Evolutionary conservation across 106 monocot genomes (phyloP).

Genomic region (Phalaenopsis aphrodite): DNA sequence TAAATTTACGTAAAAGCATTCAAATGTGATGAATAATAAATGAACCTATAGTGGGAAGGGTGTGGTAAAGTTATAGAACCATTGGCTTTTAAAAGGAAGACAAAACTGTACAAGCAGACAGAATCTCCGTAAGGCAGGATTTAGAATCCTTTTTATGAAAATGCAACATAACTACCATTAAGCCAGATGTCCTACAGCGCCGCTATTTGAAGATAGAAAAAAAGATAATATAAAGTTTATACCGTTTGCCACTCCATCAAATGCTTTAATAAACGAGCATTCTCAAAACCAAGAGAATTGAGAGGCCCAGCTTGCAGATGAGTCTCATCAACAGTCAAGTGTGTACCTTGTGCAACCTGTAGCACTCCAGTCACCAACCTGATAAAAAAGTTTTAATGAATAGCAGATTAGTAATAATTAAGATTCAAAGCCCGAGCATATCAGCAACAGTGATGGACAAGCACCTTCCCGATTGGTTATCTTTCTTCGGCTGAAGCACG

Average conservation of each 20-base stretch:
- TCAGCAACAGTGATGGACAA: not conserved
- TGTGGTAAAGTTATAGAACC: not conserved
- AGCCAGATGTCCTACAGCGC: not conserved
- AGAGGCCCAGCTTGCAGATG: conserved; percentile 57
- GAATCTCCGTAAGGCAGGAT: not conserved
- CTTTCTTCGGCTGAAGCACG: conserved; percentile 66
- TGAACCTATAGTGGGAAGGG: too few relatives aligned
- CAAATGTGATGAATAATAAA: not conserved
- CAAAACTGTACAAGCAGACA: not conserved
- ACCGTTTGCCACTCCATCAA: conserved; percentile 81
- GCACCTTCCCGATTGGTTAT: conserved; percentile 87
- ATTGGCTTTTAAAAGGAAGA: not conserved
- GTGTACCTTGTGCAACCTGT: conserved; percentile 84
- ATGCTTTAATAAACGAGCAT: conserved; percentile 65
- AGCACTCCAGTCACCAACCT: conserved; percentile 74
- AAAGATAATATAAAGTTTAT: conserved; percentile 2
- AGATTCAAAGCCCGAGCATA: not conserved
- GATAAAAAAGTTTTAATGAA: conserved; percentile 1
- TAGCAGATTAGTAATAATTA: not conserved
- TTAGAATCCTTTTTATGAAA: not conserved
- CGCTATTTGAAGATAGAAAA: not conserved
- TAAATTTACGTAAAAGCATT: too few relatives aligned
- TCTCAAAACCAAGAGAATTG: conserved; percentile 77
- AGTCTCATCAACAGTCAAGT: conserved; percentile 88
- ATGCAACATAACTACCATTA: not conserved